Base-by-base conservation (phyloP, 2,329 filamentous ascomycete genomes). In the Curvularia eragrostidis region DNA sequence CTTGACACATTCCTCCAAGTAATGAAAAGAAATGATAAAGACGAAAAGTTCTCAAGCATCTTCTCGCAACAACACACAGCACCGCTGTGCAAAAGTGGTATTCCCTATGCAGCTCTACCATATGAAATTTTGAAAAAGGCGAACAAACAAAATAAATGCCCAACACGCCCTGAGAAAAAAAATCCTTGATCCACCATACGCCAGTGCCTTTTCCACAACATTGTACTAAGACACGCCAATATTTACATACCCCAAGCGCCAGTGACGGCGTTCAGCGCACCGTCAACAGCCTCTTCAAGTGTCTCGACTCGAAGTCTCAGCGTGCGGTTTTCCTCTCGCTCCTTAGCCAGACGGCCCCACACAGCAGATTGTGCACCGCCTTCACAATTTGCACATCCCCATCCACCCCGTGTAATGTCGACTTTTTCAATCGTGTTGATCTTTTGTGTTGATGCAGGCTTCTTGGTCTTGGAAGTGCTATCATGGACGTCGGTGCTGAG, bases 271-370 rank as follows among this genome's bases (percentile, higher is more conserved):
- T 82, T 81, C 62, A 88, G 78, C 48, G 83, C 84, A 41, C 84
- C 81, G 53, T 88, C 85, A 48, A 87, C 78, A 19, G 81, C 81
- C 41, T 78, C 74, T 66, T 87, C 84, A 34, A 88, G 74, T 50
- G 83, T 80, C 10, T 79, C 78, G 3, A 88, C 77, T 47, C 84
- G 77, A 43, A 77, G 74, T 65, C 84, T 83, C 47, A 88, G 70
- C 7, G 77, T 78, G 24, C 76, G 72, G 60, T 86, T 88, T 72
- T 88, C 85, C 48, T 83, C 84, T 75, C 73, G 86, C 71, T 64
- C 83, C 72, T 52, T 81, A 71, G 64, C 85, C 74, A 61, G 82
- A 75, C 66, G 79, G 8, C 73, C 81, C 83, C 85, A 87, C 0
- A 85, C 84, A 21, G 75, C 72, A 34, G 71, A 69, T 48, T 79